Evolutionary conservation across 495 filamentous ascomycete species (phyloP).

Genomic region (Xylaria castorea): DNA sequence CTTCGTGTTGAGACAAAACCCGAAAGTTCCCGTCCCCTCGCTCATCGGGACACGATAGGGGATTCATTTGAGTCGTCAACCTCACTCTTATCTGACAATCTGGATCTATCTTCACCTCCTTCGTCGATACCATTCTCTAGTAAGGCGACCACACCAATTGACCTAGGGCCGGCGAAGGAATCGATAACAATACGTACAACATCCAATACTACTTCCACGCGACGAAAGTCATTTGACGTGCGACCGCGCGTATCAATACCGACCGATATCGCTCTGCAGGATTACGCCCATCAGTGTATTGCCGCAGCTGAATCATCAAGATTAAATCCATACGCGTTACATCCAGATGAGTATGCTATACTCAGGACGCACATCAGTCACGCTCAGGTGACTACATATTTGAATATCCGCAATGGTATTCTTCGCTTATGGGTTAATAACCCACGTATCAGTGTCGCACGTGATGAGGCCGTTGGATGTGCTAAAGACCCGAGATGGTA

Average conservation of each 20-base stretch:
- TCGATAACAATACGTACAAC: neutral
- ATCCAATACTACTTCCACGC: conserved; percentile 24
- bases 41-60: conserved; percentile 26
- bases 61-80: conserved; percentile 42
- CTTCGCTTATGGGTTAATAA: conserved; percentile 90
- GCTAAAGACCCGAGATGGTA: conserved; percentile 92
- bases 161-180: conserved; percentile 51
- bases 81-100: conserved; percentile 44
- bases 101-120: conserved; percentile 53
- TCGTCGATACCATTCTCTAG: conserved; percentile 53
- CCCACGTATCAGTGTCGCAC: conserved; percentile 82
- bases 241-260: conserved; percentile 84
- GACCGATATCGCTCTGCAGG: conserved; percentile 67
- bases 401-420: conserved; percentile 97
- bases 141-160: conserved; percentile 63
- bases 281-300: conserved; percentile 88
- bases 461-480: conserved; percentile 91
- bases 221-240: conserved; percentile 57
- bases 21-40: conserved; percentile 28
- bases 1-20: conserved; percentile 28
- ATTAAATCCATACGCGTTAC: conserved; percentile 86
- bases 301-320: conserved; percentile 87
- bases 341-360: conserved; percentile 82
- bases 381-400: conserved; percentile 90
- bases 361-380: conserved; percentile 82